Conservation (phyloP, 345 rosid genomes). For the Populus tremula region DNA sequence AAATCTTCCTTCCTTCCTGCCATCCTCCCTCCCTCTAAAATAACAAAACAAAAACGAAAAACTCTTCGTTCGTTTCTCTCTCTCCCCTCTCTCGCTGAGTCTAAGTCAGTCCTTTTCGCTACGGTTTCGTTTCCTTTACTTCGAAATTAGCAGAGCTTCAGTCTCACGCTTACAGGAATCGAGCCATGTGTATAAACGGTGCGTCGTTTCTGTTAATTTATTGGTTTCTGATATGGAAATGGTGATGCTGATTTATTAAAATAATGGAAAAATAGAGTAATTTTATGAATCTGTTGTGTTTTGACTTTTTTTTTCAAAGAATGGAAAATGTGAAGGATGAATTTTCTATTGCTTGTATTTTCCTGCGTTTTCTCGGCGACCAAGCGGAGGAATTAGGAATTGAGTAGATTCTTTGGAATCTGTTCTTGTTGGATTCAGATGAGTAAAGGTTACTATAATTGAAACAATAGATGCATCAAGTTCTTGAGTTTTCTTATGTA, state of each 20-base stretch:
- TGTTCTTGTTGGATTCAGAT: background rate
- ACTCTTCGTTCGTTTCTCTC: background rate
- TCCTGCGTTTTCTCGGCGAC: constrained; percentile 13
- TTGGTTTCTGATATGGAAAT: constrained; percentile 6
- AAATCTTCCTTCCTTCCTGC: background rate
- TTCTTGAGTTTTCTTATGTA: background rate
- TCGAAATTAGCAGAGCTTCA: constrained; percentile 39
- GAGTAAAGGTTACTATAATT: background rate
- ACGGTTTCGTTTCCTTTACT: constrained; percentile 50
- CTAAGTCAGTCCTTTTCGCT: background rate
- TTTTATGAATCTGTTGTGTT: background rate
- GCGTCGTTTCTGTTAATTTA: background rate
- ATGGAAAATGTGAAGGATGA: constrained; percentile 17
- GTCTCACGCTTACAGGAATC: constrained; percentile 29
- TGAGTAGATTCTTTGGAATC: constrained; percentile 5
- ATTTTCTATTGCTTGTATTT: constrained; percentile 5
- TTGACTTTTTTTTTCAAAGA: background rate
- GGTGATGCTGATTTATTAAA: background rate
- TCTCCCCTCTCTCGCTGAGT: background rate
- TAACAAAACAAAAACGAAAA: background rate
- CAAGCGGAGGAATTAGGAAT: constrained; percentile 10
- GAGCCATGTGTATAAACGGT: background rate
- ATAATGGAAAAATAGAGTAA: constrained; percentile 18
- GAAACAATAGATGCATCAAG: too few relatives aligned
- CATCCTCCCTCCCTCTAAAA: background rate